Evolutionary conservation across 345 rosid species (phyloP).

Genomic region (Raphanus raphanistrum): DNA sequence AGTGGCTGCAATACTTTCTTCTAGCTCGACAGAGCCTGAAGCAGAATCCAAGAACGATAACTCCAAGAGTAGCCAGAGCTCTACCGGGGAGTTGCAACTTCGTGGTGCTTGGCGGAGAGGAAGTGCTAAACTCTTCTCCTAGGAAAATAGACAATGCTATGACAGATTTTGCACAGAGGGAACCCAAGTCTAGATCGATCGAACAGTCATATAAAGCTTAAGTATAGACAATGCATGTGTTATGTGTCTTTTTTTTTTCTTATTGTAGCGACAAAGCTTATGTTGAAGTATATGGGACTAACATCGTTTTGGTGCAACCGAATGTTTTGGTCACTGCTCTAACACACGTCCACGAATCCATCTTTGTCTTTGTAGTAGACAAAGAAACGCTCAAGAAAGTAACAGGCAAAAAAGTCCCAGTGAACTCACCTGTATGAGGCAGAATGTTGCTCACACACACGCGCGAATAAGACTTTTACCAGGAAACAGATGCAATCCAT

Average conservation of each 20-base stretch:
- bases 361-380: neutral
- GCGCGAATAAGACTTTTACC: neutral
- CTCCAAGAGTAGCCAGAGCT: conserved; percentile 38
- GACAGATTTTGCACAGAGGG: neutral
- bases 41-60: conserved; percentile 30
- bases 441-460: neutral
- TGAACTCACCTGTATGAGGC: neutral
- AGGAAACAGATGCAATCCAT: neutral
- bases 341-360: no score
- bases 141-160: neutral
- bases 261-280: conserved; percentile 1
- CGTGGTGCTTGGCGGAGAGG: conserved; percentile 78
- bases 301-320: neutral
- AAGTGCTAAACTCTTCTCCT: conserved; percentile 55
- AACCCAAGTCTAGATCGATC: neutral
- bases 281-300: neutral
- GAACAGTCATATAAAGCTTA: conserved; percentile 10
- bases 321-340: neutral
- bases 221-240: neutral
- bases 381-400: neutral
- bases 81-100: conserved; percentile 43
- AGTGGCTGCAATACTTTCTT: conserved; percentile 44
- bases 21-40: conserved; percentile 43
- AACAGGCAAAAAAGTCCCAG: no score
- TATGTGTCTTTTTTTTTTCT: neutral